A percentile compares a stretch with the other conserved stretches of the same genome.
Conservation (phyloP, 495 filamentous ascomycete genomes). For the Penicillium dipodomyicola region DNA sequence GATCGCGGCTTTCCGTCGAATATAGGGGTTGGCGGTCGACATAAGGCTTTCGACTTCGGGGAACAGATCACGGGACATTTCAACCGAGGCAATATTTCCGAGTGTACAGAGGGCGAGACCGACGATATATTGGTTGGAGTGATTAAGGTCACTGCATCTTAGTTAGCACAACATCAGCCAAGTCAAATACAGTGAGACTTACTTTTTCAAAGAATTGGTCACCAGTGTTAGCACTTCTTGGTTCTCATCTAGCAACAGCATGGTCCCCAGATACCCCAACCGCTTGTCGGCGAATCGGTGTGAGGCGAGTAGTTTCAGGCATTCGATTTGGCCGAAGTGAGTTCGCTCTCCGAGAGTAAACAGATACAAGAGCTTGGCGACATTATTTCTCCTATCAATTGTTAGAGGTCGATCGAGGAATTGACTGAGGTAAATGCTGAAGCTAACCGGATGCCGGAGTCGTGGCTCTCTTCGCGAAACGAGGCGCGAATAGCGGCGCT, state of each 20-base stretch:
- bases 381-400: slow-evolving; percentile 83
- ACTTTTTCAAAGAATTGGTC: slow-evolving; percentile 97
- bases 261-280: slow-evolving; percentile 92
- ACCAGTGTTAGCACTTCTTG: slow-evolving; percentile 96
- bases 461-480: slow-evolving; percentile 92
- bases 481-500: slow-evolving; percentile 95
- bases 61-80: slow-evolving; percentile 99
- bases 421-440: slow-evolving; percentile 12
- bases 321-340: slow-evolving; percentile 99
- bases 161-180: slow-evolving; percentile 16
- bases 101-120: slow-evolving; percentile 93
- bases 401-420: slow-evolving; percentile 26
- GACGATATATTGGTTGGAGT: slow-evolving; percentile 98
- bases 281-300: slow-evolving; percentile 98
- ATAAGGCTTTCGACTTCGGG: slow-evolving; percentile 87
- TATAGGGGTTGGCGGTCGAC: slow-evolving; percentile 92
- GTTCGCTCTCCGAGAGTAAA: slow-evolving; percentile 98
- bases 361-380: slow-evolving; percentile 95
- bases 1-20: slow-evolving; percentile 93
- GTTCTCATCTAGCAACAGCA: slow-evolving; percentile 95
- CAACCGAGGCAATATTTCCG: slow-evolving; percentile 94
- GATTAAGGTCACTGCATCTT: slow-evolving; percentile 75
- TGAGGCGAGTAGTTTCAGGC: slow-evolving; percentile 92
- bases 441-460: slow-evolving; percentile 78
- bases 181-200: slow-evolving; percentile 22